phyloP scores from a whole-genome alignment of 148 eudicot genomes.

The Bassia scoparia region DNA sequence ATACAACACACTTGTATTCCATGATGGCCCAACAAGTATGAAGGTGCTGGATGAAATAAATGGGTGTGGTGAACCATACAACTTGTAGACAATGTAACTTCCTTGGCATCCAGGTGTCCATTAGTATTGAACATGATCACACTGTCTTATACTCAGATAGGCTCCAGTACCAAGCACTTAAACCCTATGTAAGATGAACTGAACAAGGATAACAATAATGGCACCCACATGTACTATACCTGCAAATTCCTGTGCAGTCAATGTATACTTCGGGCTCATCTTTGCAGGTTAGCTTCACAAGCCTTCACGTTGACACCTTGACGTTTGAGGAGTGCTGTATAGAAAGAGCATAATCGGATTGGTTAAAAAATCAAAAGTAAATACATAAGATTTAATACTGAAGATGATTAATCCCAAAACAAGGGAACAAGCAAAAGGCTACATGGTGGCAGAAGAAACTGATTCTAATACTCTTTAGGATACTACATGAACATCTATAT shows the following conservation, averaged over 20 bases:
- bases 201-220: background rate
- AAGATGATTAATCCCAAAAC: slow-evolving; percentile 5
- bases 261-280: slow-evolving; percentile 81
- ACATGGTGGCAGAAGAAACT: background rate
- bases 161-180: background rate
- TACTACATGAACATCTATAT: slow-evolving; percentile 3
- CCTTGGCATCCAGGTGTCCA: background rate
- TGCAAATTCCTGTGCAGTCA: slow-evolving; percentile 95
- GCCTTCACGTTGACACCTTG: slow-evolving; percentile 96
- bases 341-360: slow-evolving; percentile 13
- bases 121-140: background rate
- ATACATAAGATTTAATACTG: background rate
- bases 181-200: background rate
- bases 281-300: no score
- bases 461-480: background rate
- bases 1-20: no score
- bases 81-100: no score
- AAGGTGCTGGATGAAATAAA: no score
- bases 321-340: slow-evolving; percentile 84
- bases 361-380: slow-evolving; percentile 7
- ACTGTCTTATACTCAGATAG: background rate
- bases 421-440: background rate
- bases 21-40: no score
- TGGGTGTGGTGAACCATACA: no score
- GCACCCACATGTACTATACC: slow-evolving; percentile 38